Conservation (phyloP, 108 stramenopile genomes). For the Cyclotella atomus region DNA sequence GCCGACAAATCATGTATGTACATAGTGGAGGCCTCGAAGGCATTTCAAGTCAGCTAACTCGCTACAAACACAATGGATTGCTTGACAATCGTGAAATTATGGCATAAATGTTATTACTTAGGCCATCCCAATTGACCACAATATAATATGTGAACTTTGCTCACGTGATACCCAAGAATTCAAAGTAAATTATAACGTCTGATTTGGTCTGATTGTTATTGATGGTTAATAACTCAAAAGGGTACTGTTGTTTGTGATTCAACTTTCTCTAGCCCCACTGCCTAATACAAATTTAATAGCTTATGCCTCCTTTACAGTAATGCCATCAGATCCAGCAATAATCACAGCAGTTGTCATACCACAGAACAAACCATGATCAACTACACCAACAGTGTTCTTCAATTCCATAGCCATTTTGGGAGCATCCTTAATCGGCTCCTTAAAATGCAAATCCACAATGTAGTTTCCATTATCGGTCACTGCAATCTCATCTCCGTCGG, state of each 20-base stretch:
- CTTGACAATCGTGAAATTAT: slow-evolving; percentile 46
- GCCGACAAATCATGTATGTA: slow-evolving; percentile 84
- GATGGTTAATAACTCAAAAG: too few species aligned
- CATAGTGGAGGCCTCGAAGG: slow-evolving; percentile 94
- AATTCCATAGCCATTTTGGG: slow-evolving; percentile 82
- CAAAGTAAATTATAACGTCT: neutral
- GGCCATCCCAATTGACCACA: too few species aligned
- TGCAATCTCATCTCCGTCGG: slow-evolving; percentile 95
- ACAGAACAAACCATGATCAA: slow-evolving; percentile 98
- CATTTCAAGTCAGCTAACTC: slow-evolving; percentile 79
- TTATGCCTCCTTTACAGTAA: slow-evolving; percentile 82
- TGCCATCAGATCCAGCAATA: slow-evolving; percentile 95
- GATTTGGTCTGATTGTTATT: too few species aligned
- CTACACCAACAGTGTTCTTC: slow-evolving; percentile 95
- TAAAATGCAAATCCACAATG: slow-evolving; percentile 98
- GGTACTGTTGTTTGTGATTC: too few species aligned
- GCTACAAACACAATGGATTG: slow-evolving; percentile 88
- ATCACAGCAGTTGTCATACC: slow-evolving; percentile 97
- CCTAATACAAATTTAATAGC: too few species aligned
- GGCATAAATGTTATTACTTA: neutral
- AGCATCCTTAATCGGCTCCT: slow-evolving; percentile 90
- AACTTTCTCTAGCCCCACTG: too few species aligned
- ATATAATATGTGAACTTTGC: too few species aligned
- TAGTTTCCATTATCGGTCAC: slow-evolving; percentile 99
- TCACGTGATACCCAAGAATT: neutral